phyloP scores from a whole-genome alignment of 129 eudicot species.

The Helianthus tuberosus region DNA sequence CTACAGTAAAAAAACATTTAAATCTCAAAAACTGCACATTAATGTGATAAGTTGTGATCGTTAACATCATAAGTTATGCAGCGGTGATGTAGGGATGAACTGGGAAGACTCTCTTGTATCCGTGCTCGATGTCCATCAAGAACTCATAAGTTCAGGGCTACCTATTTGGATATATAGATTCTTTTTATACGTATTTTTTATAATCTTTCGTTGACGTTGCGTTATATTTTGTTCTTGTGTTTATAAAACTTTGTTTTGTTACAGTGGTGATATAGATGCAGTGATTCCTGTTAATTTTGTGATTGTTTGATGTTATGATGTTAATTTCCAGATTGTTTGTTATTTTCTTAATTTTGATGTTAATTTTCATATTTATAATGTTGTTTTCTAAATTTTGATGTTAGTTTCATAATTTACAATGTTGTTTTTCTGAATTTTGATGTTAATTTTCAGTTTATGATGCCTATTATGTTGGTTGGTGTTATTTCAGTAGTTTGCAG shows the following conservation, averaged over 20 bases:
- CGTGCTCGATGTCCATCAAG: slow-evolving; percentile 72
- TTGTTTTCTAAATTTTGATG: no score
- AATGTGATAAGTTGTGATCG: slow-evolving; percentile 5
- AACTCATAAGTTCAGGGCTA: slow-evolving; percentile 74
- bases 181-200: slow-evolving; percentile 8
- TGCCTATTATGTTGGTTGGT: no score
- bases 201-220: not conserved
- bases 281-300: slow-evolving; percentile 88
- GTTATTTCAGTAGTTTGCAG: no score
- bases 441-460: no score
- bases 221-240: not conserved
- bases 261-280: slow-evolving; percentile 96
- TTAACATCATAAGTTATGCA: slow-evolving; percentile 33
- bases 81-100: slow-evolving; percentile 46
- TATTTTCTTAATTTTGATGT: no score
- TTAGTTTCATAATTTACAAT: no score
- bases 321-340: no score
- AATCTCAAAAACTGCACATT: not conserved
- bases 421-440: no score
- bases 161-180: slow-evolving; percentile 96
- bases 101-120: slow-evolving; percentile 91
- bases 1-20: no score
- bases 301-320: no score
- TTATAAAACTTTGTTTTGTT: not conserved
- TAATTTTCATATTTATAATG: no score